Evolutionary conservation across 1,139 yeast species (phyloP), one percentile per base, ranked within the genome.

Genomic region (Pichia sp.): DNA sequence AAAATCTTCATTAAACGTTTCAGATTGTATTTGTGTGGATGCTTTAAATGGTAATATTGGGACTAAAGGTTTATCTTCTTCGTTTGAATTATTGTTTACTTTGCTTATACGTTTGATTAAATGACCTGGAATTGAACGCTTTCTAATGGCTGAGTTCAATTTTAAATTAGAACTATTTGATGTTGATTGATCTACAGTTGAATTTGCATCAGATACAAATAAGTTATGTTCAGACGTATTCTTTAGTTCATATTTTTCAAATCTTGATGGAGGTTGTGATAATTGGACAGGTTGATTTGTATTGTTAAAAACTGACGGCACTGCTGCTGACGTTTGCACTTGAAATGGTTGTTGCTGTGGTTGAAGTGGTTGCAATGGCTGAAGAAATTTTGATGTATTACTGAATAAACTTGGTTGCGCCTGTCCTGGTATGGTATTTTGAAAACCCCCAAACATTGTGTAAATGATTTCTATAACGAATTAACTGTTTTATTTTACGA

Each of bases 81-180:
- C 47, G 15, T 24, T 32, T 14, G 33, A 11, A 15, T 49, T 40
- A 15, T 41, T 46, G 9, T 45, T 37, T 11, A 59, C 54, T 31
- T 57, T 55, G 7, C 56, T 55, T 8, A 64, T 61, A 50, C 75
- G 62, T 47, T 79, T 69, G 21, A 70, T 56, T 14, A 69, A 61
- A 5, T 60, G 61, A n/a, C 66, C 64, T 16, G 87, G 86, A 35
- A 78, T 74, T 1, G 74, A 68, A 49, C 86, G 66, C 15, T 42
- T 42, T 49, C 73, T 75, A 11, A 29, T 29, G 9, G 15, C 5
- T n/a, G 24, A 30, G n/a, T n/a, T n/a, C n/a, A n/a, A n/a, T n/a
- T n/a, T n/a, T 19, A 10, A n/a, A 21, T 31, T 24, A 15, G 22
- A 26, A 9, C 18, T 16, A 76, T 70, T 11, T 23, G 36, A 14